Base-by-base conservation (phyloP, 169 alveolate genomes). In the Cryptosporidium sp. region DNA sequence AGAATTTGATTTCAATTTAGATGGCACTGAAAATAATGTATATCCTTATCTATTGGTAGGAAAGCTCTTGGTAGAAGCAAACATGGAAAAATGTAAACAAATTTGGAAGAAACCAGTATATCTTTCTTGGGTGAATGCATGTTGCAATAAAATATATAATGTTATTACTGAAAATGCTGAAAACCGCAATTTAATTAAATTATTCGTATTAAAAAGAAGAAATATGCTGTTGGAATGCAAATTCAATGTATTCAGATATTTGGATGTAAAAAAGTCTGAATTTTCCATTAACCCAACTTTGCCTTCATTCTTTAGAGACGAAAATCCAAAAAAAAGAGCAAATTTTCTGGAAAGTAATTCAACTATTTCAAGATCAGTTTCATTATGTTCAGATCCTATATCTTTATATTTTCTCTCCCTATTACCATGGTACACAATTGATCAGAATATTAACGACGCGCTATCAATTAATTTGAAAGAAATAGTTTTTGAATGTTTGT, bases 191-290 rank as follows among this genome's bases (percentile, higher is more conserved):
- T 12, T 42, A n/a, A 21, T 80, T 6, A 56, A 48, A 42, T 21
- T 5, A 6, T 80, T 80, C 48, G 35, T 80, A 7, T 18, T 16
- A 16, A 42, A 62, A 18, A 42, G 75, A 42, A 60, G 89, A 42
- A 39, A 29, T 26, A 62, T 80, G 10, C 18, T 80, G 31, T 26
- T 80, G 80, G 52, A 48, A 14, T 45, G 80, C n/a, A 60, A 51
- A 35, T 80, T 80, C 39, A 80, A 80, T 80, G 75, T 80, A 29
- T 80, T 80, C 68, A 80, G 89, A 51, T 80, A 80, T 45, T 16
- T 65, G 23, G 89, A 80, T 80, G 75, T 80, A 2, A 60, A 56
- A 21, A 62, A 18, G 23, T 62, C 89, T 10, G 89, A 80, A 80
- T 80, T 80, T 80, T 80, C 80, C 14, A 35, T 18, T n/a, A 60